A percentile compares a stretch with the other conserved stretches of the same genome.
phyloP scores from a whole-genome alignment of 805 yeast species.

The Yueomyces sp. region DNA sequence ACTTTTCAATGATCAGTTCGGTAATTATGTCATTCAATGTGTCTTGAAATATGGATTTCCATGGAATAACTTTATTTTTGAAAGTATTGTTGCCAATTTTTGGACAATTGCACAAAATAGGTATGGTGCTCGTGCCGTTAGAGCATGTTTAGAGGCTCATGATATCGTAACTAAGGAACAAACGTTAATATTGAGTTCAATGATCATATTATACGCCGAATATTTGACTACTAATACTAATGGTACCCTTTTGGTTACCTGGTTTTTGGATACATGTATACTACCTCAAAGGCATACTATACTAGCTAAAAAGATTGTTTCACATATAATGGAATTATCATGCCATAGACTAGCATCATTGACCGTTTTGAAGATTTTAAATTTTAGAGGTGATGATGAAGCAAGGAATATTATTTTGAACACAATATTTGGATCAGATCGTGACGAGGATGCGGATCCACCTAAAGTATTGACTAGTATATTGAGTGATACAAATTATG shows the following conservation, averaged over 20 bases:
- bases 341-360: constrained; percentile 76
- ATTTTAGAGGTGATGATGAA: constrained; percentile 48
- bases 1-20: constrained; percentile 87
- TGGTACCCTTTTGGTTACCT: constrained; percentile 79
- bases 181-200: constrained; percentile 55
- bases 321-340: constrained; percentile 50
- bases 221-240: constrained; percentile 72
- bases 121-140: constrained; percentile 88
- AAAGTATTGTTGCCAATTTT: constrained; percentile 64
- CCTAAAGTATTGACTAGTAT: constrained; percentile 42
- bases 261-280: constrained; percentile 83
- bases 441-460: constrained; percentile 27
- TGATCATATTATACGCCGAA: constrained; percentile 66
- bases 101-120: constrained; percentile 74
- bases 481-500: constrained; percentile 53
- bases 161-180: constrained; percentile 50
- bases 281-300: constrained; percentile 52
- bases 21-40: constrained; percentile 91
- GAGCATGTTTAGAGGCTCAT: constrained; percentile 83
- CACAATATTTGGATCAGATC: constrained; percentile 43
- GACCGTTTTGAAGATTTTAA: constrained; percentile 67
- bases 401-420: constrained; percentile 51
- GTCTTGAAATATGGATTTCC: constrained; percentile 84
- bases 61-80: constrained; percentile 80
- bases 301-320: constrained; percentile 47